Evolutionary conservation across 257 asterid genomes (phyloP), one percentile per base, ranked within the genome.

Genomic region (Gentiana macrophylla): DNA sequence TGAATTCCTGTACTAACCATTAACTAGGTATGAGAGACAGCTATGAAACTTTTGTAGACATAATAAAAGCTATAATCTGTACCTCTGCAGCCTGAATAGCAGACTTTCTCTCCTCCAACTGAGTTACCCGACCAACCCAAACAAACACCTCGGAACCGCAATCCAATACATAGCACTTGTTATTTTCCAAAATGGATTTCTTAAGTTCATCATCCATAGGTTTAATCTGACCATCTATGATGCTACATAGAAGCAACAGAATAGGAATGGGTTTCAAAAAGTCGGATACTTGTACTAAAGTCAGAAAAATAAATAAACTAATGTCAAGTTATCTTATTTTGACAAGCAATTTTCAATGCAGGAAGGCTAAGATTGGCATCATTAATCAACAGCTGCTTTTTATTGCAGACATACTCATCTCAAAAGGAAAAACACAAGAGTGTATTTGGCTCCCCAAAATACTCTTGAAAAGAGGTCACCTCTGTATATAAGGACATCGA

Each of bases 61-160:
- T 38, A 38, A 38, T 1, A 8, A 8, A 38, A 38, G 44, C 44
- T 8, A 38, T 8, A 8, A 5, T 38, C 44, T 50, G 49, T 65
- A 86, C 97, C 94, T 90, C 97, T 43, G 89, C 94, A 74, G 80
- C 80, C 77, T 78, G 84, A 65, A 76, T 82, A 53, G 94, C 96
- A 45, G 88, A 60, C 71, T 90, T 90, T 69, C 97, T 77, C 75
- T 86, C 97, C 69, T 90, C 95, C 59, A 90, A 78, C 77, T 84
- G 97, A 63, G 96, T 90, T 35, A 90, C 84, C 45, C 97, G 96
- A 63, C 96, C 97, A 77, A 90, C 79, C 97, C 97, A 90, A 71
- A 84, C 91, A 82, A 79, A 90, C 47, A 90, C 70, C 79, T 90
- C 97, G 62, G 84, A 74, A 62, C 97, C 97, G 70, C 96, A 86